phyloP scores from a whole-genome alignment of 2,329 filamentous ascomycete genomes.

The Diaporthe ampelina region DNA sequence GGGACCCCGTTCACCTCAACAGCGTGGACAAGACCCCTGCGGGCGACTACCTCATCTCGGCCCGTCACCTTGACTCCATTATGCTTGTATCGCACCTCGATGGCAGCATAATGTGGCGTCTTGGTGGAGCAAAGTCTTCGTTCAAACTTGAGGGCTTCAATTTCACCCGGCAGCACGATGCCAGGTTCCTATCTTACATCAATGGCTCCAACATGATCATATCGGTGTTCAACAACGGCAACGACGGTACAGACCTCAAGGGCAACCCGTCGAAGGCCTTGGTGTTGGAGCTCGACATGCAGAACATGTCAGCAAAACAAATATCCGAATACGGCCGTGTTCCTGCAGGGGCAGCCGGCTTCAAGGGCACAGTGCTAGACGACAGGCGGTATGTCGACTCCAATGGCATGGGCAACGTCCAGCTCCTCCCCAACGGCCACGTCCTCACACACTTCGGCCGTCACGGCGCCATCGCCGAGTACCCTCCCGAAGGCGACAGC shows the following conservation, averaged over 20 bases:
- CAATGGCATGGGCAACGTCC: constrained; percentile 46
- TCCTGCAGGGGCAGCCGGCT: constrained; percentile 23
- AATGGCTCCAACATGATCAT: background rate
- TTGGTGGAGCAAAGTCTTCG: constrained; percentile 37
- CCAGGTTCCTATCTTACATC: constrained; percentile 64
- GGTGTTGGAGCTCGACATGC: constrained; percentile 42
- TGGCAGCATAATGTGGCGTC: constrained; percentile 62
- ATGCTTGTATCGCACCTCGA: constrained; percentile 61
- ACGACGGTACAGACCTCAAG: constrained; percentile 40
- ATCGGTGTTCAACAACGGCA: constrained; percentile 67
- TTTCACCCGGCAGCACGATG: constrained; percentile 63
- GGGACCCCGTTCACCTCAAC: constrained; percentile 71
- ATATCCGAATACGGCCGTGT: constrained; percentile 36
- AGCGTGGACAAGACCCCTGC: constrained; percentile 64
- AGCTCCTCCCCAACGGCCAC: constrained; percentile 56
- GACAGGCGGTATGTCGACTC: constrained; percentile 36
- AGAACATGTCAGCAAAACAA: constrained; percentile 31
- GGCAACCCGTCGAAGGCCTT: constrained; percentile 38
- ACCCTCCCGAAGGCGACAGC: constrained; percentile 43
- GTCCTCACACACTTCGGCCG: constrained; percentile 64
- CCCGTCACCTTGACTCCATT: constrained; percentile 62
- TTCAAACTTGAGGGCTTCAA: constrained; percentile 23
- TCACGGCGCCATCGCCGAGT: constrained; percentile 64
- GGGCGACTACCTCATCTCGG: constrained; percentile 64
- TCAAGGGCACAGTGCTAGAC: background rate